Evolutionary conservation across 768 basidiomycete genomes (phyloP).

Genomic region (Auriscalpium microsporum): DNA sequence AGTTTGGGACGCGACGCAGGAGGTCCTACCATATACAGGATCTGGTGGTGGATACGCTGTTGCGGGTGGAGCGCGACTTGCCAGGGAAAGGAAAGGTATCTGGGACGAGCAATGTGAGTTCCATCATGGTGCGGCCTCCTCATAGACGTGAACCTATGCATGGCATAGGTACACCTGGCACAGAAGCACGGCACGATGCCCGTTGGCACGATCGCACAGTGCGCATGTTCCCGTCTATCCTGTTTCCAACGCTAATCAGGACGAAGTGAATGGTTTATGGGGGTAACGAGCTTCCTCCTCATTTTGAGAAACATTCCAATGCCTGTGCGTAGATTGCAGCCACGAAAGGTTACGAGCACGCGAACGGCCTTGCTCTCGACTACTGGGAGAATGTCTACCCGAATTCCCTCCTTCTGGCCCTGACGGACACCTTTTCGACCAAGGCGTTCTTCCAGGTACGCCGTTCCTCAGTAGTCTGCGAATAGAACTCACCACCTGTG

Average conservation of each 20-base stretch:
- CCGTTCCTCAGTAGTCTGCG: not conserved
- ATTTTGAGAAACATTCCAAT: not conserved
- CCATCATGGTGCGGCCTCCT: not conserved
- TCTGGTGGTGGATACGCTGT: conserved; percentile 58
- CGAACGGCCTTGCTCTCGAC: conserved; percentile 65
- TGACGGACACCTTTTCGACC: conserved; percentile 95
- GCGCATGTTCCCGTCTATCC: too few relatives aligned
- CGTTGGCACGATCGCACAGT: conserved; percentile 85
- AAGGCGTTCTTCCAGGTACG: conserved; percentile 71
- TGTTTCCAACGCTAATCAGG: too few relatives aligned
- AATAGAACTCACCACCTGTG: not conserved
- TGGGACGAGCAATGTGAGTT: conserved; percentile 84
- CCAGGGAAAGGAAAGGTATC: conserved; percentile 45
- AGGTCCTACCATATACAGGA: conserved; percentile 72
- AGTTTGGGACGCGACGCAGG: conserved; percentile 82
- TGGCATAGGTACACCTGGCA: conserved; percentile 71
- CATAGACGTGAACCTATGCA: not conserved
- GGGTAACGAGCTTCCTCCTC: conserved; percentile 34
- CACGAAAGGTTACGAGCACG: conserved; percentile 69
- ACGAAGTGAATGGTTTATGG: conserved; percentile 86
- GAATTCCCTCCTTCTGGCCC: conserved; percentile 53
- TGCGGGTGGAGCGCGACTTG: conserved; percentile 51
- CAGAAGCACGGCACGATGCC: conserved; percentile 56
- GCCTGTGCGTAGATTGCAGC: conserved; percentile 57
- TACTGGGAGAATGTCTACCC: conserved; percentile 80